phyloP scores from a whole-genome alignment of 352 stramenopile species.

The Bremia lactucae region DNA sequence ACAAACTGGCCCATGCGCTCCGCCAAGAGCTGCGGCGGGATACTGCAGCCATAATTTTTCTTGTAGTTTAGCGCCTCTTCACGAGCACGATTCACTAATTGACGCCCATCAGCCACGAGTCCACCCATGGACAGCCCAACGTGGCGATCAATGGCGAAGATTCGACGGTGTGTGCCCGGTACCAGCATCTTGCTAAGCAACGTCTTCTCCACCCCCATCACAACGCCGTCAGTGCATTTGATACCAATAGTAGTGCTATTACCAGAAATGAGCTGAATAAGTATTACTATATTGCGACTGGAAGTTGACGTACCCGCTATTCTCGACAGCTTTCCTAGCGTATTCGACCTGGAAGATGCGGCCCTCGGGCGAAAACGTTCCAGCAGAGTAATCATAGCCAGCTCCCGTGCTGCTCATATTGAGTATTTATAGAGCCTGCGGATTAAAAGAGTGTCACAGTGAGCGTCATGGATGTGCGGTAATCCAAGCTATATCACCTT shows the following conservation, averaged over 20 bases:
- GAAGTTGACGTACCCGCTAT: conserved; percentile 63
- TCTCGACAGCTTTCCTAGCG: conserved; percentile 96
- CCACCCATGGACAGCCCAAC: conserved; percentile 91
- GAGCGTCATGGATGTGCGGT: neutral
- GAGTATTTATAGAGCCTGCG: conserved; percentile 3
- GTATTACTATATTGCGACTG: too few species aligned
- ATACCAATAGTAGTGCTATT: conserved; percentile 95
- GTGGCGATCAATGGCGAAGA: conserved; percentile 88
- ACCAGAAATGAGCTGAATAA: too few species aligned
- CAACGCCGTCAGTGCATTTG: conserved; percentile 94
- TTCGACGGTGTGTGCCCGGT: conserved; percentile 73
- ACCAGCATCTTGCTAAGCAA: conserved; percentile 90
- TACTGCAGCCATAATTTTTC: conserved; percentile 92
- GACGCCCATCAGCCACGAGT: conserved; percentile 90
- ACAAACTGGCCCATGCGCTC: conserved; percentile 94
- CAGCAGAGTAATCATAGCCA: conserved; percentile 81
- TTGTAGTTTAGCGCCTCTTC: conserved; percentile 93
- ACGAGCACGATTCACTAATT: conserved; percentile 92
- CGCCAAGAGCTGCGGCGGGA: conserved; percentile 89
- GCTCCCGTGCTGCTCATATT: conserved; percentile 80
- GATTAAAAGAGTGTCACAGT: neutral
- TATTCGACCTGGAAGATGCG: conserved; percentile 99
- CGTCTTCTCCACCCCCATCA: conserved; percentile 96
- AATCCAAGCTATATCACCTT: conserved; percentile 17
- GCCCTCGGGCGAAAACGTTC: conserved; percentile 96